Percentiles rank a stretch among this genome's conserved stretches.
These are phyloP conservation scores for Sphagnum fallax DNA, from an alignment of 228 moss, liverwort and hornwort genomes.

Conservation along the genomic window DNA sequence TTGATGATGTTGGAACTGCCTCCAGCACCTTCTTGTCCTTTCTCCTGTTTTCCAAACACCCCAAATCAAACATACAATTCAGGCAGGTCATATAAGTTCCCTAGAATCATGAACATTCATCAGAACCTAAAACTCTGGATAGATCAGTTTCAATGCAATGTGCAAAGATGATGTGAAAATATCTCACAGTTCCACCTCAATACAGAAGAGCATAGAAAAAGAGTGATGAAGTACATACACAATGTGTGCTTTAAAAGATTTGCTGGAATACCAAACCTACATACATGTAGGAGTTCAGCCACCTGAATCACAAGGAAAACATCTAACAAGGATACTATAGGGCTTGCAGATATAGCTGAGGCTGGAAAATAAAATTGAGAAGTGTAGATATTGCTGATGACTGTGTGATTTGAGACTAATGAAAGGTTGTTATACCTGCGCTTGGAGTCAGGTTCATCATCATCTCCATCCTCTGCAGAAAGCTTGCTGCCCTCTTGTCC, in stretches of 20 bases:
- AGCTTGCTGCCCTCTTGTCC: conserved; percentile 69
- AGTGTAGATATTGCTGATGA: background rate
- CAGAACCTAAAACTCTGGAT: background rate
- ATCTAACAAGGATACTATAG: background rate
- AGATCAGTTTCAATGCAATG: too few species aligned
- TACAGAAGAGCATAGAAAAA: background rate
- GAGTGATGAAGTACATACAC: background rate
- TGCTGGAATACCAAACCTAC: too few species aligned
- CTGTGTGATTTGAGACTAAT: too few species aligned
- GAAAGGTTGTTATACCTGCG: conserved; percentile 26
- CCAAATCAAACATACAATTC: background rate
- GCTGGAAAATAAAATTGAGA: background rate
- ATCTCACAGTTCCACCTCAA: background rate
- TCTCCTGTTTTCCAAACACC: conserved; percentile 40
- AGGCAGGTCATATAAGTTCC: background rate
- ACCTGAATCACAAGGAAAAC: background rate
- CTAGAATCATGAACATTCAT: background rate
- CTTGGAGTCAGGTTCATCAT: conserved; percentile 81
- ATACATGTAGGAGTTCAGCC: background rate
- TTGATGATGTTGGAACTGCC: conserved; percentile 51
- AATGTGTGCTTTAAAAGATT: too few species aligned
- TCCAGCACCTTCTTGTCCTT: conserved; percentile 75
- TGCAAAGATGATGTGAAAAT: background rate
- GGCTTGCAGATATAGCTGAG: background rate
- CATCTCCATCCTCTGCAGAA: conserved; percentile 73